phyloP scores from a whole-genome alignment of 345 rosid species.

The Psidium guajava region DNA sequence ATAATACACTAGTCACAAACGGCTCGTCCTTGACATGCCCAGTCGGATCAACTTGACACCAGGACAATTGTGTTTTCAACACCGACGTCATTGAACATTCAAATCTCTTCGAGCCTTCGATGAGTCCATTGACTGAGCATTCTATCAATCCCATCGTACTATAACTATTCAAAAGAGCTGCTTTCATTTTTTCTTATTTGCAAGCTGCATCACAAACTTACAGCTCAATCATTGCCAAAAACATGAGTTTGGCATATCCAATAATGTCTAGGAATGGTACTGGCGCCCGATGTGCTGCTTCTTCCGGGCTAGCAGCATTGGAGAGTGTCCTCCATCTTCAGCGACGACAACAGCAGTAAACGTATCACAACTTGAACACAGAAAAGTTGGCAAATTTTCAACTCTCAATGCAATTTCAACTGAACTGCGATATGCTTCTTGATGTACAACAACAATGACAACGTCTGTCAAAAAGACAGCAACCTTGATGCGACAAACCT shows the following conservation, averaged over 20 bases:
- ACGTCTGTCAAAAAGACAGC: background rate
- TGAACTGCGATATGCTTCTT: background rate
- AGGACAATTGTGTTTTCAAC: too few species aligned
- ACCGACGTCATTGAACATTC: too few species aligned
- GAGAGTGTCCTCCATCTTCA: background rate
- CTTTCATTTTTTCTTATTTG: background rate
- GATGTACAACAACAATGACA: background rate
- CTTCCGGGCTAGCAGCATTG: background rate
- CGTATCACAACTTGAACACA: background rate
- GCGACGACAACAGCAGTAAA: background rate
- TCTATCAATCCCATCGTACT: too few species aligned
- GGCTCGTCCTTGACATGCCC: too few species aligned
- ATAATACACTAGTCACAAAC: too few species aligned
- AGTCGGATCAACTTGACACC: too few species aligned
- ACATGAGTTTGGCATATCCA: background rate
- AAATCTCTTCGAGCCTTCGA: too few species aligned
- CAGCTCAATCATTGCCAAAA: background rate
- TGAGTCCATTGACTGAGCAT: too few species aligned
- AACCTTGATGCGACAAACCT: background rate
- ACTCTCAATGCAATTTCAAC: background rate
- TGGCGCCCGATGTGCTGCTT: background rate
- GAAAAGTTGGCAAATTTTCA: background rate
- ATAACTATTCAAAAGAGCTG: background rate
- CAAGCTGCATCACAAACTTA: background rate
- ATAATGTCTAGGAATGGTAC: background rate